A percentile compares a stretch with the other conserved stretches of the same genome.
Conservation (phyloP, 495 filamentous ascomycete species). For the Daldinia loculata region DNA sequence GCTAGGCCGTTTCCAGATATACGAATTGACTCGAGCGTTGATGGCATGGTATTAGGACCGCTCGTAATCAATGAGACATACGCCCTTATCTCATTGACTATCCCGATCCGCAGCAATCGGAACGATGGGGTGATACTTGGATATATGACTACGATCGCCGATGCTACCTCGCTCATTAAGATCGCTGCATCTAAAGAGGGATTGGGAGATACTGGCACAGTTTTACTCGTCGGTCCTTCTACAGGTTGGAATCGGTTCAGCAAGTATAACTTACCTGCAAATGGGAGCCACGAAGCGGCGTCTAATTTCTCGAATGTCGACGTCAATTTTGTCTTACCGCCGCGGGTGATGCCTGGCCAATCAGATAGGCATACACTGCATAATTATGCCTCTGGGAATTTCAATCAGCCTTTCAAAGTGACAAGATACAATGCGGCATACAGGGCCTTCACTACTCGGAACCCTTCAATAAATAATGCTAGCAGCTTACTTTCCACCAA, state of each 20-base stretch:
- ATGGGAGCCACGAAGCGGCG: conserved; percentile 46
- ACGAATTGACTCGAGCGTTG: conserved; percentile 58
- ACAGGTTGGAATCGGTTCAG: conserved; percentile 71
- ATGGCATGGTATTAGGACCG: conserved; percentile 73
- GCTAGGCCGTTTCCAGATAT: conserved; percentile 60
- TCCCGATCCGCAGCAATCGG: conserved; percentile 74
- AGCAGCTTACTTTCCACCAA: conserved; percentile 69
- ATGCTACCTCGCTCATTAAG: conserved; percentile 64
- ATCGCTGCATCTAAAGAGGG: conserved; percentile 71
- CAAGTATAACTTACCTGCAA: conserved; percentile 47
- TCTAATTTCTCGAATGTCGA: conserved; percentile 50
- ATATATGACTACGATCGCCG: conserved; percentile 77
- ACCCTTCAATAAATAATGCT: conserved; percentile 62
- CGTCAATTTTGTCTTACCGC: conserved; percentile 59
- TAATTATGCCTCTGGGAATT: conserved; percentile 51
- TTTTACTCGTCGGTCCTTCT: conserved; percentile 72
- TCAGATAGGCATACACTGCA: conserved; percentile 58
- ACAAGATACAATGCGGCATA: conserved; percentile 64
- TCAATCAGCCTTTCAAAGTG: conserved; percentile 64
- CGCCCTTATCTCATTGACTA: conserved; percentile 80
- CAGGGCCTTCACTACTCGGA: conserved; percentile 59
- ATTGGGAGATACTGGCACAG: conserved; percentile 69
- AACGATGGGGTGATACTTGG: conserved; percentile 69
- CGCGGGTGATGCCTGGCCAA: conserved; percentile 47
- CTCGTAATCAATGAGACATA: conserved; percentile 71